Evolutionary conservation across 208 protist genomes (phyloP).

Genomic region (Crithidia bombi): DNA sequence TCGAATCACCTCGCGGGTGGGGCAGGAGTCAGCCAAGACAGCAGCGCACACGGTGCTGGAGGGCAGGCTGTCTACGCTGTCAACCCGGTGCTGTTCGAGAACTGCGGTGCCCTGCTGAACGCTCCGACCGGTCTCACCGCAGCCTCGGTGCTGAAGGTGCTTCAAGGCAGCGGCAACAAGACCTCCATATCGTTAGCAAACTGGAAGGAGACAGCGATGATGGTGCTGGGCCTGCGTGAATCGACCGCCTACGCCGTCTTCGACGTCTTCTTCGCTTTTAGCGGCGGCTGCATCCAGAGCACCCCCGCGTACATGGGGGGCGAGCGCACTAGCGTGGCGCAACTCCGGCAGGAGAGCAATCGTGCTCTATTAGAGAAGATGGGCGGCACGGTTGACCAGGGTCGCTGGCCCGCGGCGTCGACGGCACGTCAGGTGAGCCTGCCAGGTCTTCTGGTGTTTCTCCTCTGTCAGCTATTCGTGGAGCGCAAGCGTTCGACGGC

Average conservation of each 20-base stretch:
- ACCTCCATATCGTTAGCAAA: conserved; percentile 78
- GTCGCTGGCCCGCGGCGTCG: conserved; percentile 67
- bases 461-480: conserved; percentile 83
- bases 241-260: conserved; percentile 79
- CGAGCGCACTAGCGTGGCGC: conserved; percentile 55
- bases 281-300: conserved; percentile 78
- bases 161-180: conserved; percentile 63
- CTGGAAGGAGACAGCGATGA: conserved; percentile 80
- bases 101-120: conserved; percentile 77
- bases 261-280: conserved; percentile 88
- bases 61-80: conserved; percentile 78
- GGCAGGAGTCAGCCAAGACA: conserved; percentile 13
- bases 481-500: conserved; percentile 57
- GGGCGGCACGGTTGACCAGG: conserved; percentile 81
- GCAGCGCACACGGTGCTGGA: conserved; percentile 20
- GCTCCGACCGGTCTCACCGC: conserved; percentile 75
- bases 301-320: conserved; percentile 52
- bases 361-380: conserved; percentile 82
- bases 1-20: conserved; percentile 18
- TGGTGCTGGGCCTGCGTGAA: conserved; percentile 67
- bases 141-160: conserved; percentile 73
- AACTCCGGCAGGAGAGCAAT: conserved; percentile 85
- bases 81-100: conserved; percentile 85
- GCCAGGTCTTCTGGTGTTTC: conserved; percentile 82
- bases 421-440: conserved; percentile 77